These are phyloP conservation scores for Suhomyces faveliae DNA, from an alignment of 805 yeast genomes.

Conservation along the genomic window DNA sequence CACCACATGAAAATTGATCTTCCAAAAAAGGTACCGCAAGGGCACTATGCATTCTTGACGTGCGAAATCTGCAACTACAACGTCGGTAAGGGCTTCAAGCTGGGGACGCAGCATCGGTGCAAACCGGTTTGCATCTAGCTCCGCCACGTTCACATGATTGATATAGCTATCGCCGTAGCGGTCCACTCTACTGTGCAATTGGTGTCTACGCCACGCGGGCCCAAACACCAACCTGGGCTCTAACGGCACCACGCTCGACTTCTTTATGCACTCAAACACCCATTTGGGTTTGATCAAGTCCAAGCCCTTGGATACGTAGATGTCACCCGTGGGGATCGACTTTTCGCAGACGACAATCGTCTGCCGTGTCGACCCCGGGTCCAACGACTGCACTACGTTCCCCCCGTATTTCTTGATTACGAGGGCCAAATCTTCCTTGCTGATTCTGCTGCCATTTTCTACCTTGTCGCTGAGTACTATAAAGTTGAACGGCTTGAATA, in stretches of 20 bases:
- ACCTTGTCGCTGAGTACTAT: constrained; percentile 53
- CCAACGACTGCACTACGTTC: constrained; percentile 22
- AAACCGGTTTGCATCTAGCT: constrained; percentile 15
- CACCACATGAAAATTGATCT: constrained; percentile 32
- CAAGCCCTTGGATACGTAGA: constrained; percentile 40
- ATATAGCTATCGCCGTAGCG: constrained; percentile 60
- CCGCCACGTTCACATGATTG: constrained; percentile 22
- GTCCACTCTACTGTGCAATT: constrained; percentile 43
- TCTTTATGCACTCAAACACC: constrained; percentile 64
- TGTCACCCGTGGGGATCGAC: constrained; percentile 25
- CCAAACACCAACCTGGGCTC: constrained; percentile 60
- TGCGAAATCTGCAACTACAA: constrained; percentile 13
- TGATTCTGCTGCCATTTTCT: constrained; percentile 25
- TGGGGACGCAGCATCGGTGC: constrained; percentile 12
- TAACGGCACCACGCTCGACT: constrained; percentile 42
- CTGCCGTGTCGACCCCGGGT: constrained; percentile 11
- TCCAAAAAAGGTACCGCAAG: constrained; percentile 33
- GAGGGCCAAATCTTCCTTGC: constrained; percentile 34
- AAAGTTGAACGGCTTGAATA: constrained; percentile 50
- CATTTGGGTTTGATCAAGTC: constrained; percentile 69
- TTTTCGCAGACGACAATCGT: constrained; percentile 26
- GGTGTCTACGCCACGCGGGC: constrained; percentile 13
- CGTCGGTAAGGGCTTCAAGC: constrained; percentile 6
- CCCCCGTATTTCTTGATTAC: constrained; percentile 54
- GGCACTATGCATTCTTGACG: constrained; percentile 15